Conservation (phyloP, 768 basidiomycete species). For the Russula lepida region DNA sequence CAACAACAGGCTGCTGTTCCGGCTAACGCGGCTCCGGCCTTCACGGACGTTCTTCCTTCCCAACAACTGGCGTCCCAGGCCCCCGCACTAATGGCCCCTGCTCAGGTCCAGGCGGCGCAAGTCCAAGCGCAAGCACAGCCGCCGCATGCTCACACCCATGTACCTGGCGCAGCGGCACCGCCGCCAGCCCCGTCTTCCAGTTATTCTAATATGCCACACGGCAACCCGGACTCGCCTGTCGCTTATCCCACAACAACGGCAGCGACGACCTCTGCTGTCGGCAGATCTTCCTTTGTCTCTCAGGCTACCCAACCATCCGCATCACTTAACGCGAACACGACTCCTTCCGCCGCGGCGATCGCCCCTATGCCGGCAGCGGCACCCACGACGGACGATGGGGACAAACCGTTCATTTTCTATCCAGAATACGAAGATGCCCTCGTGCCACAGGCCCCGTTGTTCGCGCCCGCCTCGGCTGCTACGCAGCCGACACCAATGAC, state of each 20-base stretch:
- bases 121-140: neutral
- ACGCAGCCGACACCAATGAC: neutral
- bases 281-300: neutral
- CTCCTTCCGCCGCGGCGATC: neutral
- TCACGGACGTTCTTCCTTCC: slow-evolving; percentile 10
- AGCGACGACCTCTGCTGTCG: neutral
- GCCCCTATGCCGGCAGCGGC: neutral
- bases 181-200: slow-evolving; percentile 1
- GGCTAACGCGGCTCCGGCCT: slow-evolving; percentile 7
- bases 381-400: slow-evolving; percentile 14
- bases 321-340: neutral
- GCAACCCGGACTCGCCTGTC: slow-evolving; percentile 4
- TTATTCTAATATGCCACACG: slow-evolving; percentile 10
- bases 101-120: slow-evolving; percentile 4
- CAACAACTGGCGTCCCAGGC: slow-evolving; percentile 1
- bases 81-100: neutral
- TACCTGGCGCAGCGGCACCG: neutral
- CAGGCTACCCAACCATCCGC: slow-evolving; percentile 5
- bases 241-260: neutral
- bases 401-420: slow-evolving; percentile 22
- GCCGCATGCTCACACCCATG: neutral
- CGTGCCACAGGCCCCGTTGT: neutral
- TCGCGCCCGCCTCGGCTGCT: slow-evolving; percentile 6
- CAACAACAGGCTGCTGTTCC: neutral
- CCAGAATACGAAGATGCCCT: slow-evolving; percentile 18